Evolutionary conservation across 2,329 filamentous ascomycete genomes (phyloP), one percentile per base, ranked within the genome.

Genomic region (Epichloe sp.): DNA sequence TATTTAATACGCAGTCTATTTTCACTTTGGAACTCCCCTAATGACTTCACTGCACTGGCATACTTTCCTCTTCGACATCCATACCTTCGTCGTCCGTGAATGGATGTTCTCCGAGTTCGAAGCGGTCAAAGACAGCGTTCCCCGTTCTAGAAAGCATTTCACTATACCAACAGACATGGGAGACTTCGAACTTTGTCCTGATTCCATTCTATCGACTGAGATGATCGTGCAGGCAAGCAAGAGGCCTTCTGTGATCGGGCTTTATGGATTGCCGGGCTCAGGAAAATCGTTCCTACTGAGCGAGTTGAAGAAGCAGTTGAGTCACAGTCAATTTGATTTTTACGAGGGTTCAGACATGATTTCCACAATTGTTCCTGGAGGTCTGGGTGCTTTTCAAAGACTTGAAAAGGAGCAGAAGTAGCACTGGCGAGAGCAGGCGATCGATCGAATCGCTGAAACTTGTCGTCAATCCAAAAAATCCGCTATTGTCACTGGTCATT

Each of bases 261-360:
- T 82, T 1, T 81, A 80, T 53, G 78, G 77, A 5, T 19, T 81
- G 38, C 64, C 75, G 2, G 77, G 75, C 1, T 72, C 61, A n/a
- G 78, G 78, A 4, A 81, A 81, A 59, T 70, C 73, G 0, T 67
- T 60, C 40, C 52, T 76, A 6, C 52, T 80, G 14, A 57, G 65
- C 0, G 45, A 70, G 8, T 57, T 82, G 5, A 64, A 66, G 44
- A 4, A 60, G 1, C 17, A 63, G 2, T 61, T 76, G 1, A 59
- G 55, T 2, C 15, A 63, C 12, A 50, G 62, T 2, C 5, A 60
- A 0, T 78, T 76, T 55, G 26, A 40, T 0, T 78, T 77, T 55
- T 75, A 69, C 45, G 78, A 83, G 54, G 77, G 78, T 14, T 78
- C 75, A 1, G 59, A 70, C 4, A 58, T 71, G 17, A 74, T 83